Evolutionary conservation across 75 land plant species (phyloP).

Genomic region (Cupressus sempervirens): DNA sequence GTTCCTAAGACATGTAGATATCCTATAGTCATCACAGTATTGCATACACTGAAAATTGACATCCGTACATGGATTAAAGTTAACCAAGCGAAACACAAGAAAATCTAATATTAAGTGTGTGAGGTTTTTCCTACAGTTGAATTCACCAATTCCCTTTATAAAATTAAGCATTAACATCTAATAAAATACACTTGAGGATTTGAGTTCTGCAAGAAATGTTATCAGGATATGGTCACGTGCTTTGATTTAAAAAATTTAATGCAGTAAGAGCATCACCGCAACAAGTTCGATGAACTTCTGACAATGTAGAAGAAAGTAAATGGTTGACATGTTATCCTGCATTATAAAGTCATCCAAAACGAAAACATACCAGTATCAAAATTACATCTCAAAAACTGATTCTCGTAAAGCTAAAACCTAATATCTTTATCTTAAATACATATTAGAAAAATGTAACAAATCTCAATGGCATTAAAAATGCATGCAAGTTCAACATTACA

Average conservation of each 20-base stretch:
- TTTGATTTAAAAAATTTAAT: neutral
- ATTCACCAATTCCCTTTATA: neutral
- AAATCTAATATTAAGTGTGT: neutral
- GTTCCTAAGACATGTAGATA: neutral
- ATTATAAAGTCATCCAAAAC: slow-evolving; percentile 14
- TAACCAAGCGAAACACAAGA: neutral
- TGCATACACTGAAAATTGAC: neutral
- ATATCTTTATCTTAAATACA: neutral
- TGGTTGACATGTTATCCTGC: slow-evolving; percentile 63
- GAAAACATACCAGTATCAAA: neutral
- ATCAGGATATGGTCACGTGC: neutral
- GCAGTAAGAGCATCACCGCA: slow-evolving; percentile 34
- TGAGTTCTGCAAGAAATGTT: neutral
- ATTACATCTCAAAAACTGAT: neutral
- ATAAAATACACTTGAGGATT: neutral
- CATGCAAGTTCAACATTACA: neutral
- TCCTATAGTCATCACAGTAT: neutral
- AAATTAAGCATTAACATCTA: neutral
- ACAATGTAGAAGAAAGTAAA: slow-evolving; percentile 73
- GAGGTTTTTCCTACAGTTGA: neutral
- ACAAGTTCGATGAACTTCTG: slow-evolving; percentile 89
- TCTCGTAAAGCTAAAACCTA: neutral
- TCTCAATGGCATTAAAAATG: neutral
- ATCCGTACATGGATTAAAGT: neutral
- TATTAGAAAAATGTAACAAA: neutral